phyloP scores from a whole-genome alignment of 140 eudicot genomes.

The Oenanthe javanica region DNA sequence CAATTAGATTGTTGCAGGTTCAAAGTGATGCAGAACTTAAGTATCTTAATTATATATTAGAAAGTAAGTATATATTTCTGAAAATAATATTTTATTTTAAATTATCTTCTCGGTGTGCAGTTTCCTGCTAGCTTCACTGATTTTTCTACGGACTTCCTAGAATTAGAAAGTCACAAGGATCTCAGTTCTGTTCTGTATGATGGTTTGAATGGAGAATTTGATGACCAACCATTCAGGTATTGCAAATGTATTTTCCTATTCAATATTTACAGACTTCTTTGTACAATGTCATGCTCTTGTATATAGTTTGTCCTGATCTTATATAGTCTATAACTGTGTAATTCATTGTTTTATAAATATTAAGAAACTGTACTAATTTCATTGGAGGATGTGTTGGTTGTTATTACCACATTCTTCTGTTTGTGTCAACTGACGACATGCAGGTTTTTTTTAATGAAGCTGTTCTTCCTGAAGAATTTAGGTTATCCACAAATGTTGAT shows the following conservation, averaged over 20 bases:
- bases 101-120: conserved; percentile 26
- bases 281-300: background rate
- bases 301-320: background rate
- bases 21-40: background rate
- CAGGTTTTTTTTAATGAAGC: background rate
- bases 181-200: conserved; percentile 59
- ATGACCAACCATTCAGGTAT: conserved; percentile 50
- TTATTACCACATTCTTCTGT: background rate
- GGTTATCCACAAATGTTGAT: background rate
- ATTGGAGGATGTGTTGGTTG: background rate
- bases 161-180: conserved; percentile 53
- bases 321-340: background rate
- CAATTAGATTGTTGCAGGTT: background rate
- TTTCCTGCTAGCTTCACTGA: conserved; percentile 77
- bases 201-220: conserved; percentile 65
- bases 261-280: background rate
- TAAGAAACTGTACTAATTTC: background rate
- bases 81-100: background rate
- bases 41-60: background rate
- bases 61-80: background rate
- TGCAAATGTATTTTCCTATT: conserved; percentile 1
- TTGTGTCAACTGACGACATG: background rate
- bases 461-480: background rate
- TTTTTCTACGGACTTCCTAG: conserved; percentile 45
- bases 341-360: background rate